A percentile compares a stretch with the other conserved stretches of the same genome.
Evolutionary conservation across 106 monocot species (phyloP).

Genomic region (Xerophyta viscosa): DNA sequence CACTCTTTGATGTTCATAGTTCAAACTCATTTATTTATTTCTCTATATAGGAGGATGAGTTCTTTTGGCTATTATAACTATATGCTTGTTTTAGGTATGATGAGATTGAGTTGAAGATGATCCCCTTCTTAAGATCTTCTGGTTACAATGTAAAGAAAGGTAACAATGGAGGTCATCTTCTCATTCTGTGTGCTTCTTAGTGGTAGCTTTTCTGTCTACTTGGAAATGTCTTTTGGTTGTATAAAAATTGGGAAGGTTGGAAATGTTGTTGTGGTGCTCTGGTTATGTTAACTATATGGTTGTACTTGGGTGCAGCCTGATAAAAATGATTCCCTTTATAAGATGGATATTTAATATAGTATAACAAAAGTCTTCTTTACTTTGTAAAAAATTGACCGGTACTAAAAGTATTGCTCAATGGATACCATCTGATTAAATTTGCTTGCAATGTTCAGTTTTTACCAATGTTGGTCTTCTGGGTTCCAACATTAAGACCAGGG

Average conservation of each 20-base stretch:
- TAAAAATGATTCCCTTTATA: too few species aligned
- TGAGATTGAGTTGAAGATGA: constrained; percentile 92
- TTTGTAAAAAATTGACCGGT: background rate
- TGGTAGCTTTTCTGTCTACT: too few species aligned
- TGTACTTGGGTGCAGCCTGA: too few species aligned
- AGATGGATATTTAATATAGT: too few species aligned
- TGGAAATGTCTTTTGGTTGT: too few species aligned
- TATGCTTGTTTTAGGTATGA: constrained; percentile 51
- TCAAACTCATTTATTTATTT: background rate
- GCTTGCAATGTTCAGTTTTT: constrained; percentile 83
- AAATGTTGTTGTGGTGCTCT: too few species aligned
- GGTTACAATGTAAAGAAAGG: constrained; percentile 45
- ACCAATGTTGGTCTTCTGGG: constrained; percentile 89
- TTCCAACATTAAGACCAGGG: constrained; percentile 53
- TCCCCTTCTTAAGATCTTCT: constrained; percentile 70
- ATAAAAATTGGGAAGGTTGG: too few species aligned
- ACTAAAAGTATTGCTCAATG: background rate
- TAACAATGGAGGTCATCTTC: background rate
- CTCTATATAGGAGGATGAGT: too few species aligned
- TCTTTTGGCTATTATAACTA: too few species aligned
- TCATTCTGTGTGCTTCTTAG: too few species aligned
- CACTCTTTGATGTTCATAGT: background rate
- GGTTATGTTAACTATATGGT: too few species aligned
- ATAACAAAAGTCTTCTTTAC: background rate
- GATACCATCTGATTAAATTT: too few species aligned